A percentile compares a stretch with the other conserved stretches of the same genome.
phyloP scores from a whole-genome alignment of 768 basidiomycete genomes.

The Dacryopinax spathularia region DNA sequence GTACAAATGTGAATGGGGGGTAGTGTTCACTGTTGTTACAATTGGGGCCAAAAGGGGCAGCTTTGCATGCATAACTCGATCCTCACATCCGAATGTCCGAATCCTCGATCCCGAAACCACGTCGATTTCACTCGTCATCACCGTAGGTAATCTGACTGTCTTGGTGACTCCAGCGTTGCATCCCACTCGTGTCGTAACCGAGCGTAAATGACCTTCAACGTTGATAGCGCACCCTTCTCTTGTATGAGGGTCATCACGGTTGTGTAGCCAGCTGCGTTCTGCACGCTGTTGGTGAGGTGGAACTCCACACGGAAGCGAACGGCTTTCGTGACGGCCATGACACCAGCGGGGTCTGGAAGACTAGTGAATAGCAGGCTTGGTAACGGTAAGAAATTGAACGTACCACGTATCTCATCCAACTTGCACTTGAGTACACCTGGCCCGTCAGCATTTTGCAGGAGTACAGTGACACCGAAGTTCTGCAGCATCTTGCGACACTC shows the following conservation, averaged over 20 bases:
- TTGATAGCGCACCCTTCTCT: constrained; percentile 76
- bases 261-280: constrained; percentile 33
- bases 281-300: constrained; percentile 28
- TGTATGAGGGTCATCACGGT: constrained; percentile 54
- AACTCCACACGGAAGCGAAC: constrained; percentile 78
- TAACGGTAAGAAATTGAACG: constrained; percentile 3
- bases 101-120: background rate
- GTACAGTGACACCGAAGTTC: constrained; percentile 53
- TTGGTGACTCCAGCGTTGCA: constrained; percentile 11
- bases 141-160: constrained; percentile 5
- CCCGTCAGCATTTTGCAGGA: constrained; percentile 43
- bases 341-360: constrained; percentile 34
- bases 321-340: constrained; percentile 44
- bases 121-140: background rate
- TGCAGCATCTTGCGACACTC: constrained; percentile 62
- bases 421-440: constrained; percentile 61
- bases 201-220: constrained; percentile 60
- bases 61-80: background rate
- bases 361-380: background rate
- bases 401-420: constrained; percentile 45
- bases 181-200: constrained; percentile 58
- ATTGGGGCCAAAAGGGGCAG: background rate
- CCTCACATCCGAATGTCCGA: background rate
- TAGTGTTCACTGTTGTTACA: background rate
- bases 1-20: background rate